These are phyloP conservation scores for Chrysophaeum taylorii DNA, from an alignment of 352 stramenopile genomes.

Conservation along the genomic window DNA sequence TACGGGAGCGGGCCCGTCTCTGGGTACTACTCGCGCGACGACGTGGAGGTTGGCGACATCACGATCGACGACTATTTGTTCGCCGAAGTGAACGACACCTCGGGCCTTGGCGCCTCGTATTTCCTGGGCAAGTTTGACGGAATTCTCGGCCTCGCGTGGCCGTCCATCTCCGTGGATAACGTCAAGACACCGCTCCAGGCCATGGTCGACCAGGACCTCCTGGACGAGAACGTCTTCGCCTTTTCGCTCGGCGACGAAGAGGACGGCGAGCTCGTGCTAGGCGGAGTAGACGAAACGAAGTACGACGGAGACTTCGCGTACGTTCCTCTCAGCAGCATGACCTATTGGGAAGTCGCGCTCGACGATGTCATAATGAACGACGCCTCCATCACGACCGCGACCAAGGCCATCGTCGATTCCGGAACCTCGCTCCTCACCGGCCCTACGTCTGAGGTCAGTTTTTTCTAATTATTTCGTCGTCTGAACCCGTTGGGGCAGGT, in stretches of 20 bases:
- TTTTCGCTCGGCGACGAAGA: constrained; percentile 88
- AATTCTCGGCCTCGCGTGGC: constrained; percentile 90
- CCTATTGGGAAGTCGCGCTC: constrained; percentile 66
- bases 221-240: constrained; percentile 81
- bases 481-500: too few species aligned
- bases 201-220: constrained; percentile 66
- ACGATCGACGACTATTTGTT: constrained; percentile 72
- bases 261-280: constrained; percentile 60
- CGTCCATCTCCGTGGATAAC: constrained; percentile 77
- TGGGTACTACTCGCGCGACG: constrained; percentile 61
- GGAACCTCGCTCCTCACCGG: constrained; percentile 86
- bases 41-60: constrained; percentile 51
- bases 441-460: constrained; percentile 74
- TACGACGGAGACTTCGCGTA: constrained; percentile 85
- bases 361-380: constrained; percentile 42
- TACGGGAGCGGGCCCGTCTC: constrained; percentile 83
- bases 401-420: constrained; percentile 84
- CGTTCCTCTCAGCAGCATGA: constrained; percentile 60
- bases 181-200: constrained; percentile 83
- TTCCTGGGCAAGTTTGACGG: constrained; percentile 92
- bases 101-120: constrained; percentile 82
- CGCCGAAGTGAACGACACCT: constrained; percentile 86
- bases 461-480: too few species aligned
- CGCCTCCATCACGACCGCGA: constrained; percentile 40
- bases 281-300: constrained; percentile 66